Evolutionary conservation across 345 rosid genomes (phyloP).

Genomic region (Eucalyptus pauciflora): DNA sequence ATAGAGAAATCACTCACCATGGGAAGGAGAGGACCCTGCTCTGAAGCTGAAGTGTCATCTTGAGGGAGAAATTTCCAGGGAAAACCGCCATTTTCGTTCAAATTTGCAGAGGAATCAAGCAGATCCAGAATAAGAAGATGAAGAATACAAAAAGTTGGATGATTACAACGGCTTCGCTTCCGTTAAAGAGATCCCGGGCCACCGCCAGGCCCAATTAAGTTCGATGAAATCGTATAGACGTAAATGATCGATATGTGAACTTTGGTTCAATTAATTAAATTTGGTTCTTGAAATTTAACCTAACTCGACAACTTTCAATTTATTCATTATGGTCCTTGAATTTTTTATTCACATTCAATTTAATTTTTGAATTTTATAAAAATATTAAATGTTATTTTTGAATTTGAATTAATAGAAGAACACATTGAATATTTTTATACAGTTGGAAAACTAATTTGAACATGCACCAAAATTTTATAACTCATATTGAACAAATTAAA

Average conservation of each 20-base stretch:
- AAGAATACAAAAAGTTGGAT: not conserved
- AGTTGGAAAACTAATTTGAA: too few species aligned
- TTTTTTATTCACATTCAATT: too few species aligned
- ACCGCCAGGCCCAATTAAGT: not conserved
- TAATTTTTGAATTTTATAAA: too few species aligned
- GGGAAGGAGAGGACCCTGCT: slow-evolving; percentile 14
- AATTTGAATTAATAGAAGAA: too few species aligned
- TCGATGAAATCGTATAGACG: too few species aligned
- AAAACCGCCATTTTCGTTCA: slow-evolving; percentile 20
- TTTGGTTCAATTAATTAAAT: too few species aligned
- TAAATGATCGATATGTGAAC: too few species aligned
- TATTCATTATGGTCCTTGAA: rapidly evolving
- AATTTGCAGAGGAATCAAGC: not conserved
- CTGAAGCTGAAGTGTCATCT: slow-evolving; percentile 18
- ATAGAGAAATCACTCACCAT: slow-evolving; percentile 12
- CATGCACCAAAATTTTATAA: too few species aligned
- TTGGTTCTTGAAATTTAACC: rapidly evolving
- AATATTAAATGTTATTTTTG: too few species aligned
- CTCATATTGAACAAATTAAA: too few species aligned
- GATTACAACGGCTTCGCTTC: not conserved
- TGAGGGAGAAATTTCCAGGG: slow-evolving; percentile 20
- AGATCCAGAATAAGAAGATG: not conserved
- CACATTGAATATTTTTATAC: too few species aligned
- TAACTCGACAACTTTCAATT: too few species aligned
- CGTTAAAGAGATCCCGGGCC: not conserved